Base-by-base conservation (phyloP, 2,329 filamentous ascomycete species). In the Epichloe gansuensis region DNA sequence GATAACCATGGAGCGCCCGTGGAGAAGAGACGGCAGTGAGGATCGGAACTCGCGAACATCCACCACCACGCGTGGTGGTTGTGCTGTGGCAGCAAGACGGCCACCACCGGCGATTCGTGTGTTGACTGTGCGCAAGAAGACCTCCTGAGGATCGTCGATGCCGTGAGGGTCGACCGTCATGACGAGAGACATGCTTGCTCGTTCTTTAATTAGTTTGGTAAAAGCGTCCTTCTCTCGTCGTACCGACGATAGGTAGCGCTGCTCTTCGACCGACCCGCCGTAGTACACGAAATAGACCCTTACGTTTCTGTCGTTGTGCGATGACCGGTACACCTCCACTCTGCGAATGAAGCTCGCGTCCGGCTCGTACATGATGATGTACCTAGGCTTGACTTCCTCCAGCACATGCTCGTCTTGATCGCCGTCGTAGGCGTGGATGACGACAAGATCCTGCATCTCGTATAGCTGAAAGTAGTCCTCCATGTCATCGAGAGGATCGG, bases 311-410 rank as follows among this genome's bases (percentile, higher is more conserved):
- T 91, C 88, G 53, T 84, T 86, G 68, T 98, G 93, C 9, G 90
- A 96, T 50, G 89, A 95, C 40, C 93, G 83, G 68, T 97, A 98
- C 2, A 97, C 90, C 65, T 98, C 93, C 21, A 98, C 85, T 39
- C 91, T 78, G 13, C 93, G 82, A 61, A 97, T 95, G 66, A 98
- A 98, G 3, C 91, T 84, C 3, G 91, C 82, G 58, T 97, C 89
- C 1, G 93, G 91, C 65, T 97, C 93, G 67, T 96, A 98, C 93
- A 98, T 97, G 70, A 98, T 86, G 54, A 98, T 89, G 67, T 96
- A 96, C 54, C 87, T 83, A 36, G 93, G 93, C 62, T 87, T 89
- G 53, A 93, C 77, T 68, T 98, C 93, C 65, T 98, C 91, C 1
- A 98, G 77, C n/a, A 97, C 78, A 65, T 95, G 88, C 64, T 97